A percentile compares a stretch with the other conserved stretches of the same genome.
Evolutionary conservation across 2,329 filamentous ascomycete species (phyloP).

Genomic region (Herpotrichia juniperi): DNA sequence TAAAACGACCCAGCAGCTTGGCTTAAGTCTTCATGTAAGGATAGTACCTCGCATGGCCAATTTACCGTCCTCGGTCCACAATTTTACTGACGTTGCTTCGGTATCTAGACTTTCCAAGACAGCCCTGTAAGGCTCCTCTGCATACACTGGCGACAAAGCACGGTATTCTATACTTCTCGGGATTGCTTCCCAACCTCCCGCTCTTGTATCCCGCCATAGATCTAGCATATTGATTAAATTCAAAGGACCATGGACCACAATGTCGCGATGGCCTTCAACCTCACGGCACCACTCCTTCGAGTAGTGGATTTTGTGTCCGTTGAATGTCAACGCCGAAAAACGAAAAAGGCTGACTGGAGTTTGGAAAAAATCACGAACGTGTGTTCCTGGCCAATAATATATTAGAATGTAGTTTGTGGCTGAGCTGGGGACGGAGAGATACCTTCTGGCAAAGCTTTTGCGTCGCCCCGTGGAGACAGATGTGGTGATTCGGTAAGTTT

Average conservation of each 20-base stretch:
- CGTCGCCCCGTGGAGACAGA: too few relatives aligned
- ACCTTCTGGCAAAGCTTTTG: too few relatives aligned
- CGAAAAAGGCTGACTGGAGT: conserved; percentile 78
- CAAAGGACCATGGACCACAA: conserved; percentile 88
- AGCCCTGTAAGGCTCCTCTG: conserved; percentile 37
- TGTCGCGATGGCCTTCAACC: conserved; percentile 74
- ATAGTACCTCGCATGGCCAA: too few relatives aligned
- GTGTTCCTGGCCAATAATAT: too few relatives aligned
- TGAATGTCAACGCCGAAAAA: conserved; percentile 90
- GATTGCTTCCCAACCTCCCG: conserved; percentile 15
- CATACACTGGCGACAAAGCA: conserved; percentile 40
- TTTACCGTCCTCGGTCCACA: too few relatives aligned
- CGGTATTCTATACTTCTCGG: conserved; percentile 36
- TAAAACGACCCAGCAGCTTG: too few relatives aligned
- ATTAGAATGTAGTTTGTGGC: too few relatives aligned
- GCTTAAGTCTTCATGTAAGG: too few relatives aligned
- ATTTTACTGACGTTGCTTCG: too few relatives aligned
- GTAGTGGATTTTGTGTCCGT: conserved; percentile 90
- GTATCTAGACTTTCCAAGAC: conserved; percentile 24
- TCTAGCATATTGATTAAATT: conserved; percentile 61
- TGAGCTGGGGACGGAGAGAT: too few relatives aligned
- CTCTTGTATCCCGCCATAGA: conserved; percentile 38
- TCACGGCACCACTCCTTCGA: conserved; percentile 72
- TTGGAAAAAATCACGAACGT: conserved; percentile 66
- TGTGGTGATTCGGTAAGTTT: too few relatives aligned